Conservation (phyloP, 2,329 filamentous ascomycete species). For the Aspergillus sp. region DNA sequence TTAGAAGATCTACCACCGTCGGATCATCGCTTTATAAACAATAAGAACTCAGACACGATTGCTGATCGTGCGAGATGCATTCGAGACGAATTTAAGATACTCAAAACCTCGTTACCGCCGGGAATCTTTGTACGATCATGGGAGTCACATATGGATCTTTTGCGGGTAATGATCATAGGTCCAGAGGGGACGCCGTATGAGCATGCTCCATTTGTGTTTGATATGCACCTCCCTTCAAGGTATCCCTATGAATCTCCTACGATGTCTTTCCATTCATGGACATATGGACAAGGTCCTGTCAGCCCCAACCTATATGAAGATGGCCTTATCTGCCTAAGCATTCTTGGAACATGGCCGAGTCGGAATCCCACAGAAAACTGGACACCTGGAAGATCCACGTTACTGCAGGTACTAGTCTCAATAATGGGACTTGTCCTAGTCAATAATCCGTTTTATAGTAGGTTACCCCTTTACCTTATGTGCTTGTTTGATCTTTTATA, state of each 20-base stretch:
- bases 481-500: neutral
- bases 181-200: slow-evolving; percentile 62
- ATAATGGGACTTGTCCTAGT: slow-evolving; percentile 59
- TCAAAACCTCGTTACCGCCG: slow-evolving; percentile 53
- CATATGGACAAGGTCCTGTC: slow-evolving; percentile 50
- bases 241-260: slow-evolving; percentile 56
- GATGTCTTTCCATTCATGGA: slow-evolving; percentile 63
- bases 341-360: slow-evolving; percentile 61
- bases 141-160: slow-evolving; percentile 58
- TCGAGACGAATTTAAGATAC: slow-evolving; percentile 59
- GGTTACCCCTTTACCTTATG: slow-evolving; percentile 18
- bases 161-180: slow-evolving; percentile 59
- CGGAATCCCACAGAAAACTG: slow-evolving; percentile 54
- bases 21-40: slow-evolving; percentile 44
- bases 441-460: slow-evolving; percentile 60
- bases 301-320: slow-evolving; percentile 65
- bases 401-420: slow-evolving; percentile 59
- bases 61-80: slow-evolving; percentile 47
- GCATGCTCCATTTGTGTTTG: slow-evolving; percentile 61
- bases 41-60: slow-evolving; percentile 24
- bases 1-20: slow-evolving; percentile 45
- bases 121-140: slow-evolving; percentile 60
- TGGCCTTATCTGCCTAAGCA: slow-evolving; percentile 60
- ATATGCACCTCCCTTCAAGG: slow-evolving; percentile 51
- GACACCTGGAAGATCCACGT: slow-evolving; percentile 52